These are phyloP conservation scores for Acanthamoeba sp. DNA, from an alignment of 208 protist genomes.

Conservation along the genomic window DNA sequence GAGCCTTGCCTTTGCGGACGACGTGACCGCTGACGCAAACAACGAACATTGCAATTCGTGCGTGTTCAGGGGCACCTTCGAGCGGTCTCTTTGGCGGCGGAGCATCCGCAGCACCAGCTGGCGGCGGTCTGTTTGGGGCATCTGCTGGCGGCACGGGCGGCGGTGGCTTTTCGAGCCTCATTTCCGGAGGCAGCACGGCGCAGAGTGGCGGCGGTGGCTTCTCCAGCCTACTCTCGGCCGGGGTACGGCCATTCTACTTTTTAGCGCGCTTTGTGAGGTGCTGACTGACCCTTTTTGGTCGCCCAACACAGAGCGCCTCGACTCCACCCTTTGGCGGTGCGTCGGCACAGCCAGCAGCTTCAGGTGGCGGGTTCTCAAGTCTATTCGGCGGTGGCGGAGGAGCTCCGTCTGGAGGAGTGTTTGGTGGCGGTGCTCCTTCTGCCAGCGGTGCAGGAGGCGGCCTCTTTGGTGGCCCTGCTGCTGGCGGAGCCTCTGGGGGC, in stretches of 20 bases:
- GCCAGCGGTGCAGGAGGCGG: neutral
- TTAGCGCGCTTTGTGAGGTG: neutral
- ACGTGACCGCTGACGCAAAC: neutral
- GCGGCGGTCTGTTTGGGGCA: neutral
- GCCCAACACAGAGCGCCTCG: neutral
- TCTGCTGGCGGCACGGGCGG: neutral
- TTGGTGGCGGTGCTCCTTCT: neutral
- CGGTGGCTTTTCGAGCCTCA: neutral
- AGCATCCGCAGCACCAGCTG: neutral
- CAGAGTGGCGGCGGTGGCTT: neutral
- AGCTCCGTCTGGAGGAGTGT: neutral
- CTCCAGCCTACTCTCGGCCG: neutral
- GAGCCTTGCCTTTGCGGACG: neutral
- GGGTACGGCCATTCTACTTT: neutral
- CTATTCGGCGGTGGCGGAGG: neutral
- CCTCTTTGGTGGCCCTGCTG: neutral
- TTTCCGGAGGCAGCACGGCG: neutral
- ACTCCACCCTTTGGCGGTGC: neutral
- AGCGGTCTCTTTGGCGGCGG: neutral
- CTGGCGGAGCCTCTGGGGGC: neutral
- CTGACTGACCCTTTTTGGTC: neutral
- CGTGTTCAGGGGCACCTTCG: neutral
- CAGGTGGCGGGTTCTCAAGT: neutral
- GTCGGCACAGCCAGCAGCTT: too few relatives aligned
- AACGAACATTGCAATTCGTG: neutral